Percentiles rank a stretch among this genome's conserved stretches.
phyloP scores from a whole-genome alignment of 345 rosid species.

The Noccaea bulbosa region DNA sequence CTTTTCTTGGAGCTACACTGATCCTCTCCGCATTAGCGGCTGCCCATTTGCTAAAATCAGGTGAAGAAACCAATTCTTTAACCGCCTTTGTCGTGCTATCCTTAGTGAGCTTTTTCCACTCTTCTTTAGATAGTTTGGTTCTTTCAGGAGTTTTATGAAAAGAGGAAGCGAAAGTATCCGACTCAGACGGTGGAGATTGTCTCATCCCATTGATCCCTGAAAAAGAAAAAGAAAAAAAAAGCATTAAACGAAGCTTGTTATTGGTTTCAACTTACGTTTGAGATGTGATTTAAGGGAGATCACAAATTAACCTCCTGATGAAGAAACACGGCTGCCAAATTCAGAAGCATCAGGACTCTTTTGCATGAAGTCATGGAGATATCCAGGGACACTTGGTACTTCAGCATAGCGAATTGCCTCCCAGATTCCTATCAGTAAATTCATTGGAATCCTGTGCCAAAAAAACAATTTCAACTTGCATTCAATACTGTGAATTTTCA shows the following conservation, averaged over 20 bases:
- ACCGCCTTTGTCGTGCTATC: constrained; percentile 70
- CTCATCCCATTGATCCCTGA: constrained; percentile 52
- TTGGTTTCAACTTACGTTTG: constrained; percentile 20
- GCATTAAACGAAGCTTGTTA: background rate
- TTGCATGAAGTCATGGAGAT: constrained; percentile 45
- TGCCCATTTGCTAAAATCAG: constrained; percentile 82
- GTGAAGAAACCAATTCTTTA: constrained; percentile 73
- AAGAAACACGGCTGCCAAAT: constrained; percentile 24
- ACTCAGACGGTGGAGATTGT: constrained; percentile 46
- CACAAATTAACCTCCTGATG: constrained; percentile 38
- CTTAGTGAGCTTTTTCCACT: constrained; percentile 63
- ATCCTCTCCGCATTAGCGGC: constrained; percentile 79
- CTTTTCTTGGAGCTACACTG: constrained; percentile 57
- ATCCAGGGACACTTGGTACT: constrained; percentile 48
- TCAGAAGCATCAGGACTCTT: constrained; percentile 46
- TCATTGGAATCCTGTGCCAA: constrained; percentile 59
- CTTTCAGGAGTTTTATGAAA: constrained; percentile 75
- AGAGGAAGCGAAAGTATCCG: constrained; percentile 61
- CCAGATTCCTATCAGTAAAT: constrained; percentile 42
- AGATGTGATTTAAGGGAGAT: constrained; percentile 19
- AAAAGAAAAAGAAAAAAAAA: background rate
- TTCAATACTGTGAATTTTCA: constrained; percentile 15
- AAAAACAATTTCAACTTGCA: constrained; percentile 36
- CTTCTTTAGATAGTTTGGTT: constrained; percentile 59
- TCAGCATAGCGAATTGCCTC: constrained; percentile 50